Base-by-base conservation (phyloP, 73 alveolate genomes). In the Paramecium primaurelia region DNA sequence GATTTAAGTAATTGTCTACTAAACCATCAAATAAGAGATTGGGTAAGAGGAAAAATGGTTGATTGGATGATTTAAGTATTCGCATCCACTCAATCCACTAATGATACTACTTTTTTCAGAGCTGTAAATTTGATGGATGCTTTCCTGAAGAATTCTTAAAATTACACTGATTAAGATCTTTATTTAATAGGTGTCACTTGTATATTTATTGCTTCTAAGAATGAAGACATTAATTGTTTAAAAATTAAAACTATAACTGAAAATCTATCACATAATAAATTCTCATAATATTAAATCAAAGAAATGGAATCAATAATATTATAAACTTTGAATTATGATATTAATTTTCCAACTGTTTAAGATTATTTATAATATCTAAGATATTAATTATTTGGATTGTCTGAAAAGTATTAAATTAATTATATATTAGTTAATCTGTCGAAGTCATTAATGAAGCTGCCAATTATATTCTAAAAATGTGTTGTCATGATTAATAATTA, bases 131-230 rank as follows among this genome's bases (percentile, higher is more conserved):
- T 80, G 58, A 25, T 80, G 75, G 91, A 80, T 80, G 77, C 49
- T 2, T 80, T 4, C 26, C 73, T 80, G 6, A 80, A 80, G 28
- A 8, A 26, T 10, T 4, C 91, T 40, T 45, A 22, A 6, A 45
- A 49, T n/a, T 26, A 45, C 6, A 25, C 47, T 32, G 91, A 80
- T 2, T 8, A 10, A 3, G 54, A 80, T 26, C 44, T 80, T 3
- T 98, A 97, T 84, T 44, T 93, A 45, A 92, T 95, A 25, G 99
- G 99, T 40, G 95, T 97, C 22, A 93, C 96, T 9, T 93, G 96
- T 30, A 97, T 97, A 93, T 96, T 95, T 64, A 73, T 97, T 36
- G 98, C 99, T 47, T 93, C 99, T 20, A 97, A 97, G 84, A 58
- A 93, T 68, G 96, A 96, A 88, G 99, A 97, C 73, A 59, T 94